phyloP scores from a whole-genome alignment of 2,329 filamentous ascomycete genomes.

The Ophiostoma ulmi region DNA sequence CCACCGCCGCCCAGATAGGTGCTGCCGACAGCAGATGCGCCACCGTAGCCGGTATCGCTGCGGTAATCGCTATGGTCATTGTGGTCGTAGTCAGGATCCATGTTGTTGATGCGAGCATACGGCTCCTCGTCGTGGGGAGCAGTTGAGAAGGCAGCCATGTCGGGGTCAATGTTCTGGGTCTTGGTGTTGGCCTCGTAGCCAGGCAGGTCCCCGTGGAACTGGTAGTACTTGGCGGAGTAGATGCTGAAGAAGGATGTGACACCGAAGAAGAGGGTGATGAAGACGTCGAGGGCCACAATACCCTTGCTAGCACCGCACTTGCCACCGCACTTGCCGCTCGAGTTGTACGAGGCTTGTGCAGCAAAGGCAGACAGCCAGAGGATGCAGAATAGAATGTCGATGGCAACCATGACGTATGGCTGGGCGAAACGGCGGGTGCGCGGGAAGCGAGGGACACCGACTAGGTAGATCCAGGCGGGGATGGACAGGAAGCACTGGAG shows the following conservation, averaged over 20 bases:
- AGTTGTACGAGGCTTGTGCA: conserved; percentile 60
- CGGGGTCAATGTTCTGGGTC: conserved; percentile 56
- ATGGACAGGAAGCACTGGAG: conserved; percentile 59
- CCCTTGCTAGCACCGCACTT: conserved; percentile 58
- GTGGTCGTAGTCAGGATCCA: conserved; percentile 43
- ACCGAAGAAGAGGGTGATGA: conserved; percentile 48
- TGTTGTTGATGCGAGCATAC: conserved; percentile 55
- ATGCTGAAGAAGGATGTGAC: conserved; percentile 52
- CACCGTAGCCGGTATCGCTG: conserved; percentile 24
- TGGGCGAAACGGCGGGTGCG: conserved; percentile 58
- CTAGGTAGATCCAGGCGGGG: conserved; percentile 60
- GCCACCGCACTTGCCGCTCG: conserved; percentile 48
- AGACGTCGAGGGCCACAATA: conserved; percentile 57
- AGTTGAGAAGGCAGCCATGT: conserved; percentile 65
- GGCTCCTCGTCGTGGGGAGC: conserved; percentile 62
- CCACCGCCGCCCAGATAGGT: conserved; percentile 2
- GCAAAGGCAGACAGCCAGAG: conserved; percentile 65
- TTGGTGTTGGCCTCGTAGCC: conserved; percentile 51
- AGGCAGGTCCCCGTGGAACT: conserved; percentile 56
- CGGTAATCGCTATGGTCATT: conserved; percentile 17
- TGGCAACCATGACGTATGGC: conserved; percentile 54
- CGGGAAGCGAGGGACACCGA: conserved; percentile 59
- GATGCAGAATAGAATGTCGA: conserved; percentile 55
- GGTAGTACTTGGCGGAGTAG: conserved; percentile 58
- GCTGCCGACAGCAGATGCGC: conserved; percentile 18